Evolutionary conservation across 2,329 filamentous ascomycete genomes (phyloP).

Genomic region (Claviceps pazoutovae): DNA sequence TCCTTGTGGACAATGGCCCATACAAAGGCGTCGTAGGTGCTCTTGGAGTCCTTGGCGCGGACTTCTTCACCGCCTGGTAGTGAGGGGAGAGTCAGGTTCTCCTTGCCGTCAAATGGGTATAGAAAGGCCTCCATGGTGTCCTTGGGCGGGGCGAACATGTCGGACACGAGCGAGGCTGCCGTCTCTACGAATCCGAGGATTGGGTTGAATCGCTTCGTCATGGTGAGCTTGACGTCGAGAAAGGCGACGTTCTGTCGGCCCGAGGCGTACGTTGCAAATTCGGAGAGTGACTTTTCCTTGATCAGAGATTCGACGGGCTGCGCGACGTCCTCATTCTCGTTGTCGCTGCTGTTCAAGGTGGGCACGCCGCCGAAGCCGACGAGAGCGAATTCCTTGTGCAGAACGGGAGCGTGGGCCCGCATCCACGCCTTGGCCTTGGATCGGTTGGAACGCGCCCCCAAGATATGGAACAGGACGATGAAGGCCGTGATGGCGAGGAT

Average conservation of each 20-base stretch:
- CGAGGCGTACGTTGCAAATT: conserved; percentile 77
- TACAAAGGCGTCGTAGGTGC: conserved; percentile 77
- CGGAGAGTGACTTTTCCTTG: conserved; percentile 76
- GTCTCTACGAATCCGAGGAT: conserved; percentile 47
- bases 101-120: conserved; percentile 87
- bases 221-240: conserved; percentile 66
- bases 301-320: conserved; percentile 35
- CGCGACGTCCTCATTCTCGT: conserved; percentile 15
- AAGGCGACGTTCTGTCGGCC: conserved; percentile 90
- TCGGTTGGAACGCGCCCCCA: conserved; percentile 69
- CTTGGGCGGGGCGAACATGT: conserved; percentile 52
- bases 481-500: conserved; percentile 63
- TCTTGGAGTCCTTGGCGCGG: conserved; percentile 44
- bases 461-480: conserved; percentile 64
- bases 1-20: conserved; percentile 95
- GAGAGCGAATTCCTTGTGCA: conserved; percentile 71
- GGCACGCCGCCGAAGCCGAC: conserved; percentile 62
- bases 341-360: conserved; percentile 22
- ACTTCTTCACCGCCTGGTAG: conserved; percentile 42
- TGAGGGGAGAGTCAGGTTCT: conserved; percentile 60
- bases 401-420: conserved; percentile 52
- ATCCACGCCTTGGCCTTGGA: conserved; percentile 71
- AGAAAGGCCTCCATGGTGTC: conserved; percentile 66
- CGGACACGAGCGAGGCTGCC: conserved; percentile 62
- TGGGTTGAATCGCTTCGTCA: conserved; percentile 83